phyloP scores from a whole-genome alignment of 768 basidiomycete species.

The Pulveroboletus ravenelii region DNA sequence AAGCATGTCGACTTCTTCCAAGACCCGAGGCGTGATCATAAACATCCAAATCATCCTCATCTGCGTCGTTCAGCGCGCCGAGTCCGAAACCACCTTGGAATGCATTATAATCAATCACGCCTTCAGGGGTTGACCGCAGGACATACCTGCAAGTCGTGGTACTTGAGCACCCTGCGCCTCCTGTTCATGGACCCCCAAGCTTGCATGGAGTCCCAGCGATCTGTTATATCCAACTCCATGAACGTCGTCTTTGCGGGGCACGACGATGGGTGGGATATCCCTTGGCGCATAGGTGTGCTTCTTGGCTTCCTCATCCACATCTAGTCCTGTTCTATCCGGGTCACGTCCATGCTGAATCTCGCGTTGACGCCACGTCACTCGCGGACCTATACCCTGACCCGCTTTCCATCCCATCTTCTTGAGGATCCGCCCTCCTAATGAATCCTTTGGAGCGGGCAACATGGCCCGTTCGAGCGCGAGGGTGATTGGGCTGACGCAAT shows the following conservation, averaged over 20 bases:
- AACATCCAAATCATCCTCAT: constrained; percentile 86
- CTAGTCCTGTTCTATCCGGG: constrained; percentile 34
- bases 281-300: constrained; percentile 86
- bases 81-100: constrained; percentile 77
- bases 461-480: constrained; percentile 60
- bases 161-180: constrained; percentile 30
- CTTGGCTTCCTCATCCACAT: constrained; percentile 73
- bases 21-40: constrained; percentile 50
- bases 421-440: constrained; percentile 78
- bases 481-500: constrained; percentile 50
- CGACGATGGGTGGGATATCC: constrained; percentile 62
- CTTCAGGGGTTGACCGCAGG: background rate
- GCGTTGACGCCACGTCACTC: constrained; percentile 73
- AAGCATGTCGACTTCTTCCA: constrained; percentile 52
- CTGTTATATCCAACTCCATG: constrained; percentile 83
- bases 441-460: constrained; percentile 70
- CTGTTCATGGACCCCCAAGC: constrained; percentile 38
- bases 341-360: constrained; percentile 62
- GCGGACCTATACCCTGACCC: constrained; percentile 91
- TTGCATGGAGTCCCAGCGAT: constrained; percentile 57
- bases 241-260: constrained; percentile 66
- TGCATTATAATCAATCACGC: constrained; percentile 1
- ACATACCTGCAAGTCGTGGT: constrained; percentile 55
- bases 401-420: constrained; percentile 95
- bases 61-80: constrained; percentile 88